Base-by-base conservation (phyloP, 164 flowering plant species). In the Sedum album region DNA sequence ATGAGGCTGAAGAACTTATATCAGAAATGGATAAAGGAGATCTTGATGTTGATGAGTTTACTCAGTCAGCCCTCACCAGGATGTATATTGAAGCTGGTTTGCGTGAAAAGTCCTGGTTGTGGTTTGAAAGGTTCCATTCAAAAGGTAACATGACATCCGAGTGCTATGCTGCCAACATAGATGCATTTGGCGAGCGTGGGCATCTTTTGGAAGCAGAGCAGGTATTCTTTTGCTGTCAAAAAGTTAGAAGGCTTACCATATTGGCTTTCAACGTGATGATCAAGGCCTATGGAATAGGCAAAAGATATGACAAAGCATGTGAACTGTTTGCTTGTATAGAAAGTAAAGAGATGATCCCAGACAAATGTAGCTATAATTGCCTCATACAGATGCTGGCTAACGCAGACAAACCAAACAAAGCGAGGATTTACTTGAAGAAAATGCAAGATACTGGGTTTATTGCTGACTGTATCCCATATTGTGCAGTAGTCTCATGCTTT, bases 241-340 rank as follows among this genome's bases (percentile, higher is more conserved):
- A 84, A 61, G 31, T 21, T 64, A 78, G 73, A 44, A 86, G 79
- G 42, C 76, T 81, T 18, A 86, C 75, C 64, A 89, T 86, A 36
- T 79, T 86, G 48, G 90, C 73, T 75, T 94, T 84, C 73, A 94
- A 94, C 78, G 98, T 94, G 80, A 89, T 94, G 97, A 81, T 91
- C 70, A 94, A 94, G 79, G 96, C 98, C 48, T 91, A 89, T 76
- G 98, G 98, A 33, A 77, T 88, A 60, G 84, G 80, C 38, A 80
- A 79, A 75, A 79, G 62, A 51, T 88, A 81, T 71, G 80, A 82
- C 60, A 78, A 85, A 66, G 96, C 97, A 23, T 84, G 93, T 68
- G 68, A 81, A 48, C 72, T 91, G 73, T 82, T 91, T 75, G 89
- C 88, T 72, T 73, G 77, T 72, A 88, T 91, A 93, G 81, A 79